phyloP scores from a whole-genome alignment of 345 rosid genomes.

The Murraya paniculata region DNA sequence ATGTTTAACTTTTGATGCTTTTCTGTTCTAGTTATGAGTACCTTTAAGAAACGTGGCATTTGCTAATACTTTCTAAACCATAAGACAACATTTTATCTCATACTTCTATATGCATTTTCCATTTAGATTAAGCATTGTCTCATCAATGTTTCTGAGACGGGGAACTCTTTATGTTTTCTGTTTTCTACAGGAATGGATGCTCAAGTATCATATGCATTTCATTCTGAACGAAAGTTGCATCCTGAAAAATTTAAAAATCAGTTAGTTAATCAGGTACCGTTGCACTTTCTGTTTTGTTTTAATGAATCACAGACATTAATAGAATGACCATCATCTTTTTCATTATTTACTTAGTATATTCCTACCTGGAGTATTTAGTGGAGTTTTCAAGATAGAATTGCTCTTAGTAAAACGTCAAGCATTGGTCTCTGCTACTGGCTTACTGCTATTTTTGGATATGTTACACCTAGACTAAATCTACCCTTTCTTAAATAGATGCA shows the following conservation, averaged over 20 bases:
- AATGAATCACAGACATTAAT: neutral
- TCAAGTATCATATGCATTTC: conserved; percentile 87
- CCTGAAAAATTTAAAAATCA: conserved; percentile 92
- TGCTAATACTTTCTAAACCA: neutral
- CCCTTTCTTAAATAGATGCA: neutral
- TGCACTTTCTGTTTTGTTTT: conserved; percentile 7
- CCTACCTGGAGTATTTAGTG: neutral
- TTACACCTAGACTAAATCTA: neutral
- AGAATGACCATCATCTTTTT: neutral
- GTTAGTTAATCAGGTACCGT: conserved; percentile 83
- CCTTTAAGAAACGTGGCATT: neutral
- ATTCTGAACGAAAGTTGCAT: conserved; percentile 73
- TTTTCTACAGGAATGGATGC: conserved; percentile 88
- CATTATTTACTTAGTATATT: neutral
- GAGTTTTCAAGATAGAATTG: neutral
- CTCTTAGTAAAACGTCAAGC: neutral
- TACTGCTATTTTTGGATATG: neutral
- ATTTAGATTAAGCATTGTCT: neutral
- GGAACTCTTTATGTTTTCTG: neutral
- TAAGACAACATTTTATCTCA: neutral
- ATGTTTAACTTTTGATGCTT: neutral
- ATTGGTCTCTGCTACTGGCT: neutral
- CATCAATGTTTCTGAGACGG: neutral
- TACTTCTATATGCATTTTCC: neutral
- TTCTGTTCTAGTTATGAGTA: neutral